Conservation (phyloP, 2,329 filamentous ascomycete genomes). For the Fusarium napiforme region DNA sequence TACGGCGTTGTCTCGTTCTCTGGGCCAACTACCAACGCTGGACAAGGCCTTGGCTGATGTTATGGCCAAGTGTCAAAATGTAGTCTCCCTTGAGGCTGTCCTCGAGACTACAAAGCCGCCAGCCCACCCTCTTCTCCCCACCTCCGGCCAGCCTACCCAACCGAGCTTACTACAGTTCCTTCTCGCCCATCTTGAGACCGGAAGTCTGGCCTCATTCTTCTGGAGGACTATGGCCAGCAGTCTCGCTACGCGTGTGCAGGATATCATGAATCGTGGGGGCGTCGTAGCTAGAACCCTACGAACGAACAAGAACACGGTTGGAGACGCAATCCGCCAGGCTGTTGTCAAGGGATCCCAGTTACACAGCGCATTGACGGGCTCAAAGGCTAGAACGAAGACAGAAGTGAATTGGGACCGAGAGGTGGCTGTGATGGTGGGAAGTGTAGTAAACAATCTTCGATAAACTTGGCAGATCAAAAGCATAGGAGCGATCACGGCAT, state of each 20-base stretch:
- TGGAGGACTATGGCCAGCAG: slow-evolving; percentile 89
- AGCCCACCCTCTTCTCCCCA: slow-evolving; percentile 71
- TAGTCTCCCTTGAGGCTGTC: slow-evolving; percentile 86
- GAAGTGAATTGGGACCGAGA: slow-evolving; percentile 83
- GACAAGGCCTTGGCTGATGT: slow-evolving; percentile 86
- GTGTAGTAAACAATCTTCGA: slow-evolving; percentile 72
- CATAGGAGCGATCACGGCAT: neutral
- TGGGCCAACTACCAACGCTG: slow-evolving; percentile 82
- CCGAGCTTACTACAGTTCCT: slow-evolving; percentile 75
- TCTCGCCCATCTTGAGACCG: slow-evolving; percentile 83
- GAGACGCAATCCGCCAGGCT: slow-evolving; percentile 82
- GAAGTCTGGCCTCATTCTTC: slow-evolving; percentile 89
- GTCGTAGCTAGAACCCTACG: slow-evolving; percentile 84
- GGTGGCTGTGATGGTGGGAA: slow-evolving; percentile 92
- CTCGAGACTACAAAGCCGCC: slow-evolving; percentile 76
- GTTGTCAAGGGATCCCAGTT: slow-evolving; percentile 81
- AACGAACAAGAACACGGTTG: slow-evolving; percentile 78
- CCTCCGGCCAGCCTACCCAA: slow-evolving; percentile 48
- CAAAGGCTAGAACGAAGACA: slow-evolving; percentile 59
- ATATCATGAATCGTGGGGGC: slow-evolving; percentile 84
- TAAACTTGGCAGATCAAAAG: slow-evolving; percentile 10
- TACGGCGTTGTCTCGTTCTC: slow-evolving; percentile 76
- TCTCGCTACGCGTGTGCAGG: slow-evolving; percentile 80
- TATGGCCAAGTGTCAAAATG: slow-evolving; percentile 85
- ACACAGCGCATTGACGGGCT: slow-evolving; percentile 63